Evolutionary conservation across 371 early-diverging fungal genomes (phyloP), one percentile per base, ranked within the genome.

Genomic region (Capniomyces stellatus): DNA sequence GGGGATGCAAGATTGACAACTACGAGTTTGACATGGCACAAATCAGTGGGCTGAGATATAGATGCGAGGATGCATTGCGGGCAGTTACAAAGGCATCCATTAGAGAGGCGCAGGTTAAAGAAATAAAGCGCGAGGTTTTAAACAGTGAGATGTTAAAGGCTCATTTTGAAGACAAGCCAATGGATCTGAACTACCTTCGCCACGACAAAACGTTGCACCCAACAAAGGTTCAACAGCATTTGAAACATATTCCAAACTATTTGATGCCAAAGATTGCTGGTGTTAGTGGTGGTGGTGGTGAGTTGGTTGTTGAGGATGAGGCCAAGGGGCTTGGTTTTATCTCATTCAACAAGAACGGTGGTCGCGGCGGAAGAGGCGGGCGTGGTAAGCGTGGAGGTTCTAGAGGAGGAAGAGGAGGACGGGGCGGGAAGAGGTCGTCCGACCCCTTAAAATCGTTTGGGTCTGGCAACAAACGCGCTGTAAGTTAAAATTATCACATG

Each of bases 161-260:
- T 1, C 92, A 95, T 69, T 97, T 97, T 70, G 93, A 94, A 66
- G 92, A 89, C 61, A 89, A 90, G 52, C 96, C 98, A 24, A 75
- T 75, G 27, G 98, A 97, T 73, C 64, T 94, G 44, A 83, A 85
- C 28, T 88, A 85, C 27, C 66, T 97, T 50, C 83, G 91, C 1
- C 96, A 94, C 67, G 98, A 97, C 67, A 75, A 77, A 63, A 78
- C 87, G 1, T 65, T 92, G 18, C 85, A 87, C 51, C 87, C 87
- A 4, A 76, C 82, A 0, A 71, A 77, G 43, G 79, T 87, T 2
- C 82, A 85, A 62, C 67, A 76, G 2, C 92, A 97, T 58, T 70
- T 97, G 75, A 89, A 86, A 68, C 85, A 89, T 59, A 81, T 94
- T 18, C 95, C 98, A 1, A 76, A 79, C 43, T 97, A 97, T 64